Evolutionary conservation across 345 rosid species (phyloP), one percentile per base, ranked within the genome.

Genomic region (Arabis alpina): DNA sequence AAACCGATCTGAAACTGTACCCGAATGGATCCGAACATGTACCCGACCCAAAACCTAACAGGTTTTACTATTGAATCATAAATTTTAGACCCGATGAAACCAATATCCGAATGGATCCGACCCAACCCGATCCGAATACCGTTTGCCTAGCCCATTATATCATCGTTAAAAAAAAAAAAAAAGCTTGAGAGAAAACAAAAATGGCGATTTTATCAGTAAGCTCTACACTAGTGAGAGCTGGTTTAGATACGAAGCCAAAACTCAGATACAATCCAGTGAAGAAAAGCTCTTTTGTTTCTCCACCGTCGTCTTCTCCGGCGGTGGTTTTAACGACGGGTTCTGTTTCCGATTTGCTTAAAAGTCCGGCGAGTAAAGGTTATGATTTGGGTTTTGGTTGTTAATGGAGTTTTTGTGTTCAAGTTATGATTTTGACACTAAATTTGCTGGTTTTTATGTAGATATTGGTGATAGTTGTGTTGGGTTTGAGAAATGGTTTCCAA

Each of bases 161-260:
- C 23, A 19, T 1, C 23, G 23, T 19, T 0, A 19, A 19, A 19
- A 1, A 19, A 19, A 19, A 36, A 36, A 36, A 36, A 36, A 36
- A 34, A 34, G 37, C 40, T 36, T 36, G 3, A 36, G 10, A 36
- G 4, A 36, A 36, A 8, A 36, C 0, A 36, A 36, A 36, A 73
- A 84, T 84, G 87, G 57, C 75, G 60, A 70, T 47, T 52, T 16
- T 81, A 70, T 75, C 79, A 42, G 68, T 58, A 48, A 68, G 68
- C 70, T 65, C 84, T 65, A 16, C 71, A 19, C 73, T 76, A 16
- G 77, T 84, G 48, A 82, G 80, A 80, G 92, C 89, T 80, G 81
- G 91, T 5, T 87, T 83, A 80, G 97, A 87, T 82, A 87, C 87
- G 45, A 80, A 83, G 14, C 84, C 82, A 51, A 83, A 82, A 49